These are phyloP conservation scores for Iris macrosiphon DNA, from an alignment of 106 monocot species.

Conservation along the genomic window DNA sequence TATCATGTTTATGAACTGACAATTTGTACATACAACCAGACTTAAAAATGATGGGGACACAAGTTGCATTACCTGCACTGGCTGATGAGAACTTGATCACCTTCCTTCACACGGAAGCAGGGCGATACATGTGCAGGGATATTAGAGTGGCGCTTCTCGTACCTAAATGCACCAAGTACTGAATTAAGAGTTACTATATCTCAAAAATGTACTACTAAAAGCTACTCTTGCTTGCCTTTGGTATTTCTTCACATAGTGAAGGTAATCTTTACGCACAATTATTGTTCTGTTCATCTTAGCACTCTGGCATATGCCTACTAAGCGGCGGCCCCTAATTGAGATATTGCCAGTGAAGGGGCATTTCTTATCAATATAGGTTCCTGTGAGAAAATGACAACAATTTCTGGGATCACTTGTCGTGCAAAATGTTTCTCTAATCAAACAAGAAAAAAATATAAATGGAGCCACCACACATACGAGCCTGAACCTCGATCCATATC, in stretches of 20 bases:
- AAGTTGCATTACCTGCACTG: slow-evolving; percentile 44
- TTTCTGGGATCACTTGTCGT: too few relatives aligned
- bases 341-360: slow-evolving; percentile 69
- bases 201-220: background rate
- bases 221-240: slow-evolving; percentile 24
- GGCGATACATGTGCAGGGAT: slow-evolving; percentile 58
- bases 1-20: too few relatives aligned
- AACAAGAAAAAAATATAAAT: too few relatives aligned
- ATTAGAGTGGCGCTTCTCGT: slow-evolving; percentile 72
- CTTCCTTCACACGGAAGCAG: slow-evolving; percentile 77
- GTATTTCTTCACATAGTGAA: slow-evolving; percentile 72
- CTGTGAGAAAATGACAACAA: slow-evolving; percentile 22
- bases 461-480: too few relatives aligned
- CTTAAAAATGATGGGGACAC: too few relatives aligned
- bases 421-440: too few relatives aligned
- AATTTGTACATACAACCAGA: too few relatives aligned
- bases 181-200: background rate
- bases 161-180: slow-evolving; percentile 33
- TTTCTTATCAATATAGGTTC: slow-evolving; percentile 74
- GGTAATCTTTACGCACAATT: slow-evolving; percentile 64
- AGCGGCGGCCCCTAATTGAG: slow-evolving; percentile 63
- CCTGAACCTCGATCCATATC: too few relatives aligned
- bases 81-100: slow-evolving; percentile 68
- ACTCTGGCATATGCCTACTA: slow-evolving; percentile 68
- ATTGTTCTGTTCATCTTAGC: slow-evolving; percentile 87